Conservation (phyloP, 306 rosid species). For the Corylus avellana region DNA sequence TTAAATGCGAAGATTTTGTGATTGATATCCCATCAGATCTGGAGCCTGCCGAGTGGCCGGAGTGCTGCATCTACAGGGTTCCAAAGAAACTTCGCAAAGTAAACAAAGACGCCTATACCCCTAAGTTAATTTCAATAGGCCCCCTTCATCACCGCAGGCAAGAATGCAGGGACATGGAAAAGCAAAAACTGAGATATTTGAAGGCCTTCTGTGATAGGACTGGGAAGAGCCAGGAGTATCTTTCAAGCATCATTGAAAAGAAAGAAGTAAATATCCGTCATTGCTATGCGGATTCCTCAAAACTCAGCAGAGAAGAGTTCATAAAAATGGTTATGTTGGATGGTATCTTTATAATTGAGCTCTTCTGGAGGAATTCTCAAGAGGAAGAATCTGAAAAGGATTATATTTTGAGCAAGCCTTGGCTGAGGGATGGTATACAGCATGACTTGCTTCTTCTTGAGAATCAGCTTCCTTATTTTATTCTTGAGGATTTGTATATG, state of each 20-base stretch:
- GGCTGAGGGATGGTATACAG: conserved; percentile 39
- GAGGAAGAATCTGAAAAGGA: conserved; percentile 4
- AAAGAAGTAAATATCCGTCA: background rate
- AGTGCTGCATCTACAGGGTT: conserved; percentile 6
- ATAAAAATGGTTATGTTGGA: background rate
- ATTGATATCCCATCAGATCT: conserved; percentile 6
- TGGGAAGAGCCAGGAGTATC: rapidly evolving
- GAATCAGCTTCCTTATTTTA: conserved; percentile 52
- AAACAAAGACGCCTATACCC: conserved; percentile 18
- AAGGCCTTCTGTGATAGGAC: rapidly evolving
- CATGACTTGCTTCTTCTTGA: conserved; percentile 53
- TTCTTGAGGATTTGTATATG: conserved; percentile 31
- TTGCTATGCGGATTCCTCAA: background rate
- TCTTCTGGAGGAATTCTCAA: conserved; percentile 24
- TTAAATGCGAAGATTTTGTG: background rate
- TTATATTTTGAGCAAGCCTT: conserved; percentile 38
- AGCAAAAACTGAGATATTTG: background rate
- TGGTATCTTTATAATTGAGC: conserved; percentile 39
- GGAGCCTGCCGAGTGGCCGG: background rate
- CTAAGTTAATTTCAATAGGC: conserved; percentile 30
- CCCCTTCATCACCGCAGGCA: conserved; percentile 19
- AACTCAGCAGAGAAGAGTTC: background rate
- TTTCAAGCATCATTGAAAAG: background rate
- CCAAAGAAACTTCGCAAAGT: conserved; percentile 31
- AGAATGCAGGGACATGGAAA: conserved; percentile 25